Evolutionary conservation across 2,329 filamentous ascomycete genomes (phyloP), one percentile per base, ranked within the genome.

Genomic region (Aspergillus costaricaensis): DNA sequence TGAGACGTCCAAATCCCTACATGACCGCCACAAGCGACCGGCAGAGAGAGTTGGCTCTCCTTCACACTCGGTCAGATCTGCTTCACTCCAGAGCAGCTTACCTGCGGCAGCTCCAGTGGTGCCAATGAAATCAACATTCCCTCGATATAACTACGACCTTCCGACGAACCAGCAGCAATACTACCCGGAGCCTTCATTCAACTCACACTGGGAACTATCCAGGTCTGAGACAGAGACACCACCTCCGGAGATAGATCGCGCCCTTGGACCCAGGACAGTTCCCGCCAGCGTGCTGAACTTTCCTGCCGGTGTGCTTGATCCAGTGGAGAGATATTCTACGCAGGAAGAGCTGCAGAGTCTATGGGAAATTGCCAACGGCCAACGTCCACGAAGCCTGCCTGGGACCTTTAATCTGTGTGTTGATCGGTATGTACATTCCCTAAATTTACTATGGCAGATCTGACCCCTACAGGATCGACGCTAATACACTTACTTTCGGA

Each of bases 311-410:
- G 65, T 70, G 27, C 67, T 76, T 48, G 76, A 76, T 25, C 65
- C 72, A n/a, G 68, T 70, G 12, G 72, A 71, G 39, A 62, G 71
- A n/a, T 77, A 78, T 54, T 79, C 79, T 4, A 73, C 77, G 6
- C 62, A 68, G 10, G 70, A 74, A 50, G 77, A 80, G 41, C 68
- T 82, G 9, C 70, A 71, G 48, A 70, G 69, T 36, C 63, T 82
- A 27, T 81, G 80, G 79, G 78, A 80, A 44, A 74, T 75, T 41
- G 75, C 79, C 43, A 81, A 81, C 68, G 80, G 79, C 1, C 79
- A 79, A 61, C 67, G 74, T 27, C 68, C 72, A 3, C 67, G 72
- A 55, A 65, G 68, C 27, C 57, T 72, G 3, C 66, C 72, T 17
- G 73, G 67, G 7, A 70, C 65, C 7, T 79, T 80, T 59, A 76